Evolutionary conservation across 306 rosid species (phyloP).

Genomic region (Trifolium dubium): DNA sequence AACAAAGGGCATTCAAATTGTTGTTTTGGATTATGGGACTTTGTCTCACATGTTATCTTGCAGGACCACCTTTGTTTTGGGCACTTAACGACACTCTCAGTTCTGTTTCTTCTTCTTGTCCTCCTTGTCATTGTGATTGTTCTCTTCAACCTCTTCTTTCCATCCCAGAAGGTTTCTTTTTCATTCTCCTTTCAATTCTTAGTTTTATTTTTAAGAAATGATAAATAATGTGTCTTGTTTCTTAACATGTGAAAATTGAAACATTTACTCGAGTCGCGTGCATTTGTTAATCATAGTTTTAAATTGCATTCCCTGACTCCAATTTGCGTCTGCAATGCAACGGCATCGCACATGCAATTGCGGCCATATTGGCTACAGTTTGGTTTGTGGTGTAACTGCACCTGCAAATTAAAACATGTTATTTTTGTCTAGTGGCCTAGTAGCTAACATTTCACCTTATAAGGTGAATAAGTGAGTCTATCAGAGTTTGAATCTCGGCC

Average conservation of each 20-base stretch:
- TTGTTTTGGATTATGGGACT: slow-evolving; percentile 48
- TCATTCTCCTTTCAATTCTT: neutral
- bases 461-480: too few species aligned
- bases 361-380: neutral
- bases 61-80: slow-evolving; percentile 57
- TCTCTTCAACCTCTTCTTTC: slow-evolving; percentile 57
- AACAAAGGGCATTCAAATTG: slow-evolving; percentile 44
- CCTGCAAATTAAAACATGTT: neutral
- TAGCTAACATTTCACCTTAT: too few species aligned
- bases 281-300: neutral
- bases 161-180: slow-evolving; percentile 46
- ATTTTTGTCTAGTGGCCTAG: too few species aligned
- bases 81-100: slow-evolving; percentile 43
- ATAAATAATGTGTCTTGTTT: neutral
- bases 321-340: neutral
- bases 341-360: neutral
- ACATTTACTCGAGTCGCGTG: neutral
- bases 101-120: slow-evolving; percentile 45
- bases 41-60: slow-evolving; percentile 44
- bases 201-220: neutral
- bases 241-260: neutral
- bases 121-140: slow-evolving; percentile 60
- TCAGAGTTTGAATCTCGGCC: too few species aligned
- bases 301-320: neutral
- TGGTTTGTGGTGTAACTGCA: too few species aligned